Base-by-base conservation (phyloP, 371 early-diverging fungal genomes). In the Mucor plumbeus region DNA sequence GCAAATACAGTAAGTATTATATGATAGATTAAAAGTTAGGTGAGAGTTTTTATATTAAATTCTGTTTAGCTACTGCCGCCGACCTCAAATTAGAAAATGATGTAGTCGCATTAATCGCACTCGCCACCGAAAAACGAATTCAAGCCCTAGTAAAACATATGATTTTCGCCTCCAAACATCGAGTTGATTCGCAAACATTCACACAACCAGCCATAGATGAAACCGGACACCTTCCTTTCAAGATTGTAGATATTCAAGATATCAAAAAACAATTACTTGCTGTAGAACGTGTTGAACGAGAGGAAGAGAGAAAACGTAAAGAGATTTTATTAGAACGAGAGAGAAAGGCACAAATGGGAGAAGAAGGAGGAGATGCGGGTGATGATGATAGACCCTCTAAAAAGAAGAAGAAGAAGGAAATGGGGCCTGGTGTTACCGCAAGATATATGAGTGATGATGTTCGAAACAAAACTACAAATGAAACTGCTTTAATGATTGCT, bases 401-500 rank as follows among this genome's bases (percentile, higher is more conserved):
- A 36, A 80, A 81, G 63, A 83, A 85, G 72, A 90, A 88, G 70
- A 84, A 87, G 55, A 87, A 87, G 60, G 82, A 81, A 47, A 76
- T 83, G 74, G 76, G 81, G 50, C 71, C 82, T 54, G 79, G 85
- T 62, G 77, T 87, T 59, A 84, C 82, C 21, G 88, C 86, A 63
- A 81, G 89, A 58, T 86, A 87, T 44, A 87, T 91, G 82, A 80
- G 86, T 10, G 91, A 91, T 19, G 91, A 90, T 56, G 74, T 88
- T 15, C 79, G 89, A 34, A 91, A 89, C 70, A 87, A 88, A 57
- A 84, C 82, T 21, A 88, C 88, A 15, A 89, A 91, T 70, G 90
- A 90, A 67, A 91, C 92, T 1, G 91, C 92, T 3, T 76, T 91
- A 60, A 87, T 89, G 69, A 86, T 85, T 62, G 91, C 89, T 26